Percentiles rank a stretch among this genome's conserved stretches.
These are phyloP conservation scores for Sapria himalayana DNA, from an alignment of 345 rosid species.

Conservation along the genomic window DNA sequence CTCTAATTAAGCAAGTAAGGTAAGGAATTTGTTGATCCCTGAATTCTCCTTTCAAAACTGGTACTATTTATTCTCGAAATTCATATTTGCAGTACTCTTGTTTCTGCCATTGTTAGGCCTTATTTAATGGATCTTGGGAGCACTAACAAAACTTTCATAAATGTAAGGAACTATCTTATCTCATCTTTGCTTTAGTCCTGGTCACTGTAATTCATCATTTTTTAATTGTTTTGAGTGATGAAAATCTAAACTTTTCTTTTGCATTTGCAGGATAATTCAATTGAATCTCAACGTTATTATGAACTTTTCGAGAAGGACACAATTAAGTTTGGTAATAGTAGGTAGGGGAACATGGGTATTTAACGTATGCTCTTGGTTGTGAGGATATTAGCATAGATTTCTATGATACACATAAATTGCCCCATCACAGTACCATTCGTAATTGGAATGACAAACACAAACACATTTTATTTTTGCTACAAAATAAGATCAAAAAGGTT, in stretches of 20 bases:
- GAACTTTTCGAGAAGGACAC: slow-evolving; percentile 91
- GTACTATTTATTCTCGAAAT: too few species aligned
- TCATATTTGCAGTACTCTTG: too few species aligned
- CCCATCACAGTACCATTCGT: too few species aligned
- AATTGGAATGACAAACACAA: too few species aligned
- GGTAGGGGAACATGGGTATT: slow-evolving; percentile 23
- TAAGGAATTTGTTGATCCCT: slow-evolving; percentile 11
- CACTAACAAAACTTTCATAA: slow-evolving; percentile 75
- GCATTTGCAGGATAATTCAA: slow-evolving; percentile 47
- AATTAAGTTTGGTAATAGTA: slow-evolving; percentile 85
- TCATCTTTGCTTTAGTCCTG: slow-evolving; percentile 1
- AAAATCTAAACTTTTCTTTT: slow-evolving; percentile 10
- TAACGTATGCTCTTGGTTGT: background rate
- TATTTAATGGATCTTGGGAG: slow-evolving; percentile 97
- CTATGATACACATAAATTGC: too few species aligned
- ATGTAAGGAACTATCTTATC: slow-evolving; percentile 29
- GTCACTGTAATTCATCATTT: too few species aligned
- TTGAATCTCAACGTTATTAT: slow-evolving; percentile 79
- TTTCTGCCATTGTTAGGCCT: slow-evolving; percentile 38
- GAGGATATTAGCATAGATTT: too few species aligned
- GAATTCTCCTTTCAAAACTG: background rate
- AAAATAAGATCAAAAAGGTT: too few species aligned
- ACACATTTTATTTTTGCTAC: too few species aligned
- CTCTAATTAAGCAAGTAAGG: slow-evolving; percentile 39
- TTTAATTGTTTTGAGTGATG: too few species aligned